These are phyloP conservation scores for Blastocystis sp. DNA, from an alignment of 352 stramenopile genomes.

Conservation along the genomic window DNA sequence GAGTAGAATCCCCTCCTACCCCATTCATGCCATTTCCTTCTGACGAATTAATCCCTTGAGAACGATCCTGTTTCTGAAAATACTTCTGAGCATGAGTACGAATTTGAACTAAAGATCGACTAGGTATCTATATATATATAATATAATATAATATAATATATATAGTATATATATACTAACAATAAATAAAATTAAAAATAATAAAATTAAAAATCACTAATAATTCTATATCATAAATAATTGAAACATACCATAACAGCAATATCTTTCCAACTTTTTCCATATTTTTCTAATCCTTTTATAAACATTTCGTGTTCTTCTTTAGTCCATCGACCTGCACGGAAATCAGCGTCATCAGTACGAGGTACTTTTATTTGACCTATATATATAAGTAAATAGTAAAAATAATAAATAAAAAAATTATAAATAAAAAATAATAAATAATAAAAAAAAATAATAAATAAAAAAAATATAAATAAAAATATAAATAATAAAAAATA, in stretches of 20 bases:
- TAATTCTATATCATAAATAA: background rate
- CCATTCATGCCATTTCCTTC: background rate
- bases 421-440: no score
- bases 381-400: no score
- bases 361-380: no score
- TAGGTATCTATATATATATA: slow-evolving; percentile 25
- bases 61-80: slow-evolving; percentile 58
- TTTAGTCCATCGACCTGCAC: slow-evolving; percentile 64
- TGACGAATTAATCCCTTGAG: slow-evolving; percentile 24
- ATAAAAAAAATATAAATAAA: no score
- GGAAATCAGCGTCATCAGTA: no score
- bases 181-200: no score
- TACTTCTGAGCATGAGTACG: slow-evolving; percentile 67
- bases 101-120: slow-evolving; percentile 53
- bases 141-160: no score
- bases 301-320: slow-evolving; percentile 62
- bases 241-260: slow-evolving; percentile 4
- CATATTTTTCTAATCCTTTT: slow-evolving; percentile 56
- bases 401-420: no score
- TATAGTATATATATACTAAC: no score
- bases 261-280: slow-evolving; percentile 65
- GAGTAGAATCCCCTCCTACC: background rate
- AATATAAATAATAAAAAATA: no score
- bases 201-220: no score
- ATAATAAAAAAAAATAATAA: no score